Evolutionary conservation across 2,329 filamentous ascomycete genomes (phyloP).

Genomic region (Zalaria obscura): DNA sequence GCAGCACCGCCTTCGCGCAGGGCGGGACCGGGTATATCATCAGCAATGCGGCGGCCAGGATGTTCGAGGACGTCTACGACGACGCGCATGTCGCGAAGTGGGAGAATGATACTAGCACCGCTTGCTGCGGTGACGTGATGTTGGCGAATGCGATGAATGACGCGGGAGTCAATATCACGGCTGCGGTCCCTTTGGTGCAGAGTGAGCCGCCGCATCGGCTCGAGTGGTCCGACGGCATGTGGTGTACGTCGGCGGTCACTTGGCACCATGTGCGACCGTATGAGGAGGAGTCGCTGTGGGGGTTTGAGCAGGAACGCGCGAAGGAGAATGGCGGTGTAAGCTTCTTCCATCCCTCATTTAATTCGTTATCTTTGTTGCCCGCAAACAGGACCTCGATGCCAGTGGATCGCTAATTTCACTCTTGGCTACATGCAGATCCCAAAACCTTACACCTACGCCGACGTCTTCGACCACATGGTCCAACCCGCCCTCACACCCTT

Average conservation of each 20-base stretch:
- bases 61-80: conserved; percentile 5
- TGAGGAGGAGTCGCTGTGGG: conserved; percentile 9
- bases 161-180: conserved; percentile 10
- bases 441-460: too few relatives aligned
- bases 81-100: conserved; percentile 9
- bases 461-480: too few relatives aligned
- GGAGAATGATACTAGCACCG: conserved; percentile 9
- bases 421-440: too few relatives aligned
- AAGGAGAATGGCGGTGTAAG: too few relatives aligned
- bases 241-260: conserved; percentile 14
- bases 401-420: too few relatives aligned
- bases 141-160: conserved; percentile 11
- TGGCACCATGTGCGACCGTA: conserved; percentile 10
- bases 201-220: conserved; percentile 9
- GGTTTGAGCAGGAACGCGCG: conserved; percentile 6
- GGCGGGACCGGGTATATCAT: conserved; percentile 13
- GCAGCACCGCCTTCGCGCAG: conserved; percentile 9
- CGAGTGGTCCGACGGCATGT: conserved; percentile 8
- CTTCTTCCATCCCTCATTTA: too few relatives aligned
- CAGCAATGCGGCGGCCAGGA: conserved; percentile 7
- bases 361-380: too few relatives aligned
- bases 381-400: too few relatives aligned
- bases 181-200: conserved; percentile 10
- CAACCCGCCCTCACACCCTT: too few relatives aligned
- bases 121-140: conserved; percentile 13